A percentile compares a stretch with the other conserved stretches of the same genome.
Conservation (phyloP, 768 basidiomycete species). For the Suillus lakei region DNA sequence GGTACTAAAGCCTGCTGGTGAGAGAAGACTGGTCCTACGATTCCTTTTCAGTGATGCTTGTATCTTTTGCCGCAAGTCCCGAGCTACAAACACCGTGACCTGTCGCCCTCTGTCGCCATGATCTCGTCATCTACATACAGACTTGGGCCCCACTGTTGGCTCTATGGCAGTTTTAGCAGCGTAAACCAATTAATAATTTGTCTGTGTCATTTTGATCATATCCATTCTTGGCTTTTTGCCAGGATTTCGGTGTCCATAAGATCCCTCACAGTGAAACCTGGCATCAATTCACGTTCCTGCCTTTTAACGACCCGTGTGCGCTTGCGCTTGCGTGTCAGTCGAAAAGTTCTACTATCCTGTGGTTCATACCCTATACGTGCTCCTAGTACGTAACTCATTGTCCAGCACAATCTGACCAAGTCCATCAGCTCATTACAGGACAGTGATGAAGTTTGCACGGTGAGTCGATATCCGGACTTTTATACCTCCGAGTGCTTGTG, state of each 20-base stretch:
- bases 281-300: background rate
- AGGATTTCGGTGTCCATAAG: constrained; percentile 4
- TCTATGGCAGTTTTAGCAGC: background rate
- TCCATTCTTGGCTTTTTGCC: constrained; percentile 1
- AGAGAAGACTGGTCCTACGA: background rate
- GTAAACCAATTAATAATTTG: background rate
- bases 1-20: background rate
- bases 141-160: background rate
- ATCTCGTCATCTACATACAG: background rate
- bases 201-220: background rate
- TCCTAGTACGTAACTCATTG: background rate
- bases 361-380: background rate
- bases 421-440: background rate
- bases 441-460: constrained; percentile 64
- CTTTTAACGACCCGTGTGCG: background rate
- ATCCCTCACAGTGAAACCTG: background rate
- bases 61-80: background rate
- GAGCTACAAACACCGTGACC: background rate
- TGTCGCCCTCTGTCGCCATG: background rate
- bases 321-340: background rate
- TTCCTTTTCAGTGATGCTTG: background rate
- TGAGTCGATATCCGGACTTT: constrained; percentile 28
- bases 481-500: background rate
- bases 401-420: background rate
- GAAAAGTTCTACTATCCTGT: background rate